A percentile compares a stretch with the other conserved stretches of the same genome.
These are phyloP conservation scores for Liquidambar formosana DNA, from an alignment of 164 flowering plant species.

Conservation along the genomic window DNA sequence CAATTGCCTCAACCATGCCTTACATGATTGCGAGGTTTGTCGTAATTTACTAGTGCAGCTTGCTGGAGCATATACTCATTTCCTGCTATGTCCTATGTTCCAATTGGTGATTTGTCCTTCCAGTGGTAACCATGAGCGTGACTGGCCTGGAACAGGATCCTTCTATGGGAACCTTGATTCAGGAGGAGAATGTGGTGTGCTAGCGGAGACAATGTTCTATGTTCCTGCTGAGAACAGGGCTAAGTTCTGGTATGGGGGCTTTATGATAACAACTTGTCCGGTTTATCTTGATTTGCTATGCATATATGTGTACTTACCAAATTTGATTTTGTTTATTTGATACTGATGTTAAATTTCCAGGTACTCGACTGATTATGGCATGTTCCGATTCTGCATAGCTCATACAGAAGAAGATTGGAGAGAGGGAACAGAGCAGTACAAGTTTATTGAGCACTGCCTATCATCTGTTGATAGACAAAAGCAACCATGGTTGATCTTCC, in stretches of 20 bases:
- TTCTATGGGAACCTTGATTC: conserved; percentile 59
- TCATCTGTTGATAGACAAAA: conserved; percentile 82
- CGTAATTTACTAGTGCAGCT: background rate
- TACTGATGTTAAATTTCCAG: conserved; percentile 28
- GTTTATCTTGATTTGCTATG: too few relatives aligned
- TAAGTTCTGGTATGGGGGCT: conserved; percentile 57
- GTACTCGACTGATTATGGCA: conserved; percentile 92
- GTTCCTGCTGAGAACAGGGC: conserved; percentile 70
- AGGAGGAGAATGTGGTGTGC: conserved; percentile 82
- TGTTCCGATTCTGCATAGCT: conserved; percentile 91
- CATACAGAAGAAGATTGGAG: conserved; percentile 97
- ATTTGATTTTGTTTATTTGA: too few relatives aligned
- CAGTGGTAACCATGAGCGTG: conserved; percentile 87
- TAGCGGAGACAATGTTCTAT: conserved; percentile 59
- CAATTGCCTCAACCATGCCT: conserved; percentile 70
- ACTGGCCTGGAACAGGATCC: conserved; percentile 72
- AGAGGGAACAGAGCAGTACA: conserved; percentile 84
- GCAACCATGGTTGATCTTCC: conserved; percentile 95
- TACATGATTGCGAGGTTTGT: conserved; percentile 69
- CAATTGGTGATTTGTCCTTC: conserved; percentile 10
- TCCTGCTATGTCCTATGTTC: background rate
- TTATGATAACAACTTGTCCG: too few relatives aligned
- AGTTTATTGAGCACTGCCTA: conserved; percentile 81
- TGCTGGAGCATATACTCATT: background rate
- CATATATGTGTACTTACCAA: too few relatives aligned